phyloP scores from a whole-genome alignment of 495 filamentous ascomycete species.

The Lineolata rhizophorae region DNA sequence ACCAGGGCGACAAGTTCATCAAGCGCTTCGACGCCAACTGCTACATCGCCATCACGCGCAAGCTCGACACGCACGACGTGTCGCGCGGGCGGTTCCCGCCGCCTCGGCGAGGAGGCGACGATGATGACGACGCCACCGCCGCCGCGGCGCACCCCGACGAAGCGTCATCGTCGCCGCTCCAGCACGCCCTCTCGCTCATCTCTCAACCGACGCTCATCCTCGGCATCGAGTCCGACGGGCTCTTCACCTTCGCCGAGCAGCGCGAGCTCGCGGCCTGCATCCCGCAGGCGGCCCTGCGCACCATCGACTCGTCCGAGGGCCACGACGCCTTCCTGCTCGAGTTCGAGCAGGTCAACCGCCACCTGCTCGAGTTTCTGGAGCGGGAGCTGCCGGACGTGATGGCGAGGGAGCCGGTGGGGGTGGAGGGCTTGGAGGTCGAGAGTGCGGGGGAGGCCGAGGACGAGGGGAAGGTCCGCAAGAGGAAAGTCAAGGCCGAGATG shows the following conservation, averaged over 20 bases:
- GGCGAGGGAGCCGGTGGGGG: conserved; percentile 27
- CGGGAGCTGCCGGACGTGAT: conserved; percentile 76
- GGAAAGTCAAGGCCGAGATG: too few relatives aligned
- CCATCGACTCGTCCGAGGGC: conserved; percentile 81
- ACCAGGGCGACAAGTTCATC: conserved; percentile 92
- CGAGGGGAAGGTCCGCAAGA: conserved; percentile 25
- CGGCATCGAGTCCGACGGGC: conserved; percentile 81
- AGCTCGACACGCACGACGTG: conserved; percentile 95
- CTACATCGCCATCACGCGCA: conserved; percentile 96
- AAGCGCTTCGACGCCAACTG: conserved; percentile 94
- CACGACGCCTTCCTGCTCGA: conserved; percentile 93
- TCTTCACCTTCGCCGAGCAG: conserved; percentile 94
- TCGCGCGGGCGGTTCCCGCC: conserved; percentile 39
- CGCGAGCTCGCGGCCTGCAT: conserved; percentile 73
- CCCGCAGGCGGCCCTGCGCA: conserved; percentile 50
- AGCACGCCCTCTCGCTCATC: conserved; percentile 55
- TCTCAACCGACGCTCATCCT: conserved; percentile 74
- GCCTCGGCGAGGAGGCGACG: too few relatives aligned
- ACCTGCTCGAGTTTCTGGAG: conserved; percentile 66
- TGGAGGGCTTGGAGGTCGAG: conserved; percentile 23
- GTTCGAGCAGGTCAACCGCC: conserved; percentile 86
- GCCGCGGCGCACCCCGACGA: conserved; percentile 3
- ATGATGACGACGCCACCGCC: neutral
- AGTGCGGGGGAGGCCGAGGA: conserved; percentile 13
- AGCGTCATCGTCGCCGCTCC: conserved; percentile 22